Percentiles rank a stretch among this genome's conserved stretches.
These are phyloP conservation scores for Dictyostelium brefeldianum DNA, from an alignment of 78 protist species.

Conservation along the genomic window DNA sequence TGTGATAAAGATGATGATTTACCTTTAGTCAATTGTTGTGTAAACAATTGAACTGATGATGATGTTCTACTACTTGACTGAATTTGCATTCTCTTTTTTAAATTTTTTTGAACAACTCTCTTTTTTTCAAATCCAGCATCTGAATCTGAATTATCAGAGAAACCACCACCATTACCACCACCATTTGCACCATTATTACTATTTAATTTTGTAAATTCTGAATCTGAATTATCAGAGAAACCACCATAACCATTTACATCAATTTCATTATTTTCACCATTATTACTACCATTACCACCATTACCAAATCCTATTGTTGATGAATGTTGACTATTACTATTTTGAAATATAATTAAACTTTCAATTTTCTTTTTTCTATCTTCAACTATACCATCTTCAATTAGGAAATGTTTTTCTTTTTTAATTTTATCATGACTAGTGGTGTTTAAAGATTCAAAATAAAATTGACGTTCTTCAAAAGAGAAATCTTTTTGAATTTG, in stretches of 20 bases:
- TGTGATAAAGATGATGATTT: neutral
- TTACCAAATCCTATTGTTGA: neutral
- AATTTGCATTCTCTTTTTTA: neutral
- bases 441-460: constrained; percentile 45
- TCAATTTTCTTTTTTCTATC: constrained; percentile 72
- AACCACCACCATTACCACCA: neutral
- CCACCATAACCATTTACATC: neutral
- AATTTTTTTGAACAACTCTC: neutral
- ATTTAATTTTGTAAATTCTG: neutral
- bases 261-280: too few species aligned
- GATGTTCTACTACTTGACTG: neutral
- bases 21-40: constrained; percentile 6
- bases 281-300: neutral
- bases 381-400: constrained; percentile 63
- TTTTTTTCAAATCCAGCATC: neutral
- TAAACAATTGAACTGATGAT: neutral
- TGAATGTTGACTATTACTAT: neutral
- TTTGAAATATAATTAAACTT: constrained; percentile 24
- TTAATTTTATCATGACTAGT: neutral
- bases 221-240: constrained; percentile 1
- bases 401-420: constrained; percentile 2
- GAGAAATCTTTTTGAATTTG: constrained; percentile 29
- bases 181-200: neutral
- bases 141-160: neutral
- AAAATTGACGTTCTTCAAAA: constrained; percentile 73